Evolutionary conservation across 176 grass and related monocot species (phyloP), one percentile per base, ranked within the genome.

Genomic region (Oryza glumipatula): DNA sequence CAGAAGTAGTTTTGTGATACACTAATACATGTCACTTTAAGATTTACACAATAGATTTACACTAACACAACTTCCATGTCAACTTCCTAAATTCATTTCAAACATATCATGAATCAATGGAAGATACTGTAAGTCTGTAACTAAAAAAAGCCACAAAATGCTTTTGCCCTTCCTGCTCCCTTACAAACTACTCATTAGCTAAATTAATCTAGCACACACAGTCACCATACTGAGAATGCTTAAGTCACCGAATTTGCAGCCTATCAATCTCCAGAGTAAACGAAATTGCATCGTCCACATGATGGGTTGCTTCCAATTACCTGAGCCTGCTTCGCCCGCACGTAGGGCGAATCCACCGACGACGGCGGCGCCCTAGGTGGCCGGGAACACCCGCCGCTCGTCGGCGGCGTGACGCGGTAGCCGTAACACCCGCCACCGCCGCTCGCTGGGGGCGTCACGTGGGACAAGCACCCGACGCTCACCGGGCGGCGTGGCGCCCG

Each of bases 321-420:
- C 91, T 92, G 87, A 24, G 77, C 91, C 67, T 89, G 87, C 80
- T 89, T 92, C 26, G 87, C 87, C 73, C 91, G 72, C 77, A 84
- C 66, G 71, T 89, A 92, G 4, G 87, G 87, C 5, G 91, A 89
- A 61, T 92, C 87, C 61, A 61, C 66, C 7, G 87, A 44, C 5
- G 87, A 35, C 30, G 83, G 7, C 47, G 75, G 90, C 83, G 75
- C 70, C 68, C 83, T 86, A 2, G 78, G 86, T 6, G 83, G 90
- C 52, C 76, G 72, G 33, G 70, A 74, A 43, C 64, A 58, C 11
- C 73, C 66, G 10, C 54, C 65, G n/a, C 76, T 78, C 24, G 4
- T 23, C 24, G 76, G 72, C 28, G 65, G 80, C 48, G 80, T 80
- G 7, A 49, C 60, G 28, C 49, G 67, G 79, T 67, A 21, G 26